phyloP scores from a whole-genome alignment of 2,329 filamentous ascomycete species.

The Colletotrichum ledebouriae region DNA sequence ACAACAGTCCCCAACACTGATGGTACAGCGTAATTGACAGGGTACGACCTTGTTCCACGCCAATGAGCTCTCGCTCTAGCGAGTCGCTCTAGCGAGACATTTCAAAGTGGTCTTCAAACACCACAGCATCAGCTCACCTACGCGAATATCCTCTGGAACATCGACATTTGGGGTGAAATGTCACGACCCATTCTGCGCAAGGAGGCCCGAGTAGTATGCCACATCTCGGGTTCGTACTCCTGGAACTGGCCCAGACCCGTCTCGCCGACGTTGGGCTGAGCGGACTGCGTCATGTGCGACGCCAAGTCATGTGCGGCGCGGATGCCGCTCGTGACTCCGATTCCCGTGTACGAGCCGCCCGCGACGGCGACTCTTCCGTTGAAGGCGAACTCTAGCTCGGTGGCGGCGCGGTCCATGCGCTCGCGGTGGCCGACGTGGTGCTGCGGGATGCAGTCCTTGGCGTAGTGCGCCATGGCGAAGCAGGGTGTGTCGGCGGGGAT shows the following conservation, averaged over 20 bases:
- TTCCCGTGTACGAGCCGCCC: constrained; percentile 66
- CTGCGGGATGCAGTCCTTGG: constrained; percentile 87
- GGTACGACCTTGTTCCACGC: no score
- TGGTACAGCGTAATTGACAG: no score
- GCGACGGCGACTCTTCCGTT: constrained; percentile 74
- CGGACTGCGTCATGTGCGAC: constrained; percentile 50
- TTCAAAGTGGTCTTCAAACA: no score
- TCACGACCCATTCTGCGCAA: constrained; percentile 21
- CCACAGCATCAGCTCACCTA: neutral
- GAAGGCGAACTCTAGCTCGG: constrained; percentile 68
- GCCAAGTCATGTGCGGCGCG: constrained; percentile 64
- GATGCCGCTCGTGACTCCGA: constrained; percentile 66
- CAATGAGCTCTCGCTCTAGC: no score
- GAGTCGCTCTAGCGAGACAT: no score
- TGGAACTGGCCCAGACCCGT: constrained; percentile 52
- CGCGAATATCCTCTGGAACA: constrained; percentile 13
- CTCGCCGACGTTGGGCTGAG: constrained; percentile 46
- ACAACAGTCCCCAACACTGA: no score
- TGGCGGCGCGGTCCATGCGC: constrained; percentile 70
- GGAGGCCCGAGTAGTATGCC: neutral
- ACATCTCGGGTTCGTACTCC: neutral
- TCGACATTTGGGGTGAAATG: constrained; percentile 10
- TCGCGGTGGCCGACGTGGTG: constrained; percentile 83
- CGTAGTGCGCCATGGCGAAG: constrained; percentile 70
- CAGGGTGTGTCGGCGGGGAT: constrained; percentile 72